Evolutionary conservation across 2,329 filamentous ascomycete species (phyloP).

Genomic region (Fusarium odoratissimum): DNA sequence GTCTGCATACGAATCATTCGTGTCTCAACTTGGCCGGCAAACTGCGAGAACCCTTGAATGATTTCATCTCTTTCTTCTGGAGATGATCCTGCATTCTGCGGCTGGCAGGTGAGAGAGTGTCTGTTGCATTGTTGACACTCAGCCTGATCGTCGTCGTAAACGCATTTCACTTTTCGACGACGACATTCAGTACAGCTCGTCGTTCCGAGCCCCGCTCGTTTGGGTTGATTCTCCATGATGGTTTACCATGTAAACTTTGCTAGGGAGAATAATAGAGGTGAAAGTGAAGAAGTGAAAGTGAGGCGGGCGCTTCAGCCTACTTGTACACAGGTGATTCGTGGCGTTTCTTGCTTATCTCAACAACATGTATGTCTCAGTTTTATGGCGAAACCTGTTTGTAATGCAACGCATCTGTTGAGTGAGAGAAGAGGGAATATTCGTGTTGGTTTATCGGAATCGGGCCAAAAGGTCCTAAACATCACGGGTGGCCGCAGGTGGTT

Average conservation of each 20-base stretch:
- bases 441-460: not conserved
- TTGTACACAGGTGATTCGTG: not conserved
- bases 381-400: not conserved
- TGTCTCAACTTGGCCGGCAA: constrained; percentile 8
- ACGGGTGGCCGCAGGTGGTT: not conserved
- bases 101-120: constrained; percentile 57
- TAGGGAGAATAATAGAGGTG: not conserved
- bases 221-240: constrained; percentile 17
- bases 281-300: not conserved
- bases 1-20: constrained; percentile 18
- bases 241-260: not conserved
- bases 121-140: constrained; percentile 58
- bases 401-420: not conserved
- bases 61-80: not conserved
- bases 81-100: constrained; percentile 50
- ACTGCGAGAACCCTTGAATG: not conserved
- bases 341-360: constrained; percentile 1
- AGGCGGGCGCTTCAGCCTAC: not conserved
- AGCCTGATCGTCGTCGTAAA: constrained; percentile 52
- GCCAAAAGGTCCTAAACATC: not conserved
- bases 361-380: constrained; percentile 2
- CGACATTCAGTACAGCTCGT: constrained; percentile 56
- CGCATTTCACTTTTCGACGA: constrained; percentile 62
- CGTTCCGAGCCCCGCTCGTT: constrained; percentile 49
- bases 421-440: not conserved